Conservation (phyloP, 2,329 filamentous ascomycete genomes). For the Septoria linicola region DNA sequence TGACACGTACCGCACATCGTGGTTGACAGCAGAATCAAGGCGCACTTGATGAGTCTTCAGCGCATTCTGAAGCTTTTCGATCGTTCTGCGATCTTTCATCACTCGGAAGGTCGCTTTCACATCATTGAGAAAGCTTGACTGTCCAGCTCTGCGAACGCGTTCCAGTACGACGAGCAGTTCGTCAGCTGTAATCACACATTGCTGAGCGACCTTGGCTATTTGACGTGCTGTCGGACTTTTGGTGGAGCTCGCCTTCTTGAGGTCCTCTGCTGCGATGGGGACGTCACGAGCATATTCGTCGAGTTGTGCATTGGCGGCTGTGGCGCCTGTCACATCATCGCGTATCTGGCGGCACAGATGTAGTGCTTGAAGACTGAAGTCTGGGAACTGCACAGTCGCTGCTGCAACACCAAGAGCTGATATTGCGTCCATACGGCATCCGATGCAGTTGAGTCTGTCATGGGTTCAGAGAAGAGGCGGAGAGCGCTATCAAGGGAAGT, state of each 20-base stretch:
- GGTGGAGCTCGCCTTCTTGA: too few species aligned
- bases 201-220: neutral
- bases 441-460: neutral
- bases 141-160: neutral
- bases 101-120: neutral
- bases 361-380: constrained; percentile 1
- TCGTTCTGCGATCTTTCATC: neutral
- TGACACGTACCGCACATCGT: neutral
- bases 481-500: too few species aligned
- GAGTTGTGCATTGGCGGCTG: neutral
- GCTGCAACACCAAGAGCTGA: neutral
- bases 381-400: neutral
- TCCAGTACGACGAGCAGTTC: neutral
- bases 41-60: neutral
- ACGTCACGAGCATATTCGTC: neutral
- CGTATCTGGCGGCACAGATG: neutral
- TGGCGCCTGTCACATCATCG: neutral
- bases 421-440: neutral
- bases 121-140: neutral
- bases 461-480: too few species aligned
- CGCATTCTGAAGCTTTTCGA: constrained; percentile 1
- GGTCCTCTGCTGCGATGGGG: too few species aligned
- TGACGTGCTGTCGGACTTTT: constrained; percentile 1
- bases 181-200: neutral
- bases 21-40: neutral